Percentiles rank a stretch among this genome's conserved stretches.
Conservation (phyloP, 176 grass and related monocot species). For the Musa schizocarpa region DNA sequence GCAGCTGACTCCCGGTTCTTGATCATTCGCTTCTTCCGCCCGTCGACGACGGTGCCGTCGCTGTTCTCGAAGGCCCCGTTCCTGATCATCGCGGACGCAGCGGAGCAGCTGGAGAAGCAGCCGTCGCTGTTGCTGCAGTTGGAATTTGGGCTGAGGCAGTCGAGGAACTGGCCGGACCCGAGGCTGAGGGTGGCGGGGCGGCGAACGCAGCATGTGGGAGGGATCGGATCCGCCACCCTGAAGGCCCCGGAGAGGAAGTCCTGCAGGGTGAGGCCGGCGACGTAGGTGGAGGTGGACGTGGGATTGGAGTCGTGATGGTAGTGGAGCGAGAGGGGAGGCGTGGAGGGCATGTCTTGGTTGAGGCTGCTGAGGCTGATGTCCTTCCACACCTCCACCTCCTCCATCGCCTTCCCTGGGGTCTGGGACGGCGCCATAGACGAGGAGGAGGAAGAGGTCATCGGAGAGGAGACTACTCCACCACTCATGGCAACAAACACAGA, state of each 20-base stretch:
- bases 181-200: background rate
- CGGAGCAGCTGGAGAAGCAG: no score
- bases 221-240: background rate
- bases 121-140: background rate
- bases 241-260: background rate
- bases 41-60: slow-evolving; percentile 9
- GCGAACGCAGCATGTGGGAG: background rate
- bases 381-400: slow-evolving; percentile 10
- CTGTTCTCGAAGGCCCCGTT: background rate
- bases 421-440: background rate
- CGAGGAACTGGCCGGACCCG: no score
- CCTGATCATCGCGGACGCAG: no score
- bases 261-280: background rate
- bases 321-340: background rate
- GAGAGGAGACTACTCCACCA: background rate
- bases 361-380: background rate
- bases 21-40: slow-evolving; percentile 51
- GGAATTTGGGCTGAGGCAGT: background rate
- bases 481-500: no score
- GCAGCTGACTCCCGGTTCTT: slow-evolving; percentile 82
- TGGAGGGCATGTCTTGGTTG: background rate
- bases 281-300: background rate
- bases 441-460: background rate
- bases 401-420: background rate
- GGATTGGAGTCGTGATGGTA: background rate